Evolutionary conservation across 768 basidiomycete genomes (phyloP).

Genomic region (Albatrellus ellisii): DNA sequence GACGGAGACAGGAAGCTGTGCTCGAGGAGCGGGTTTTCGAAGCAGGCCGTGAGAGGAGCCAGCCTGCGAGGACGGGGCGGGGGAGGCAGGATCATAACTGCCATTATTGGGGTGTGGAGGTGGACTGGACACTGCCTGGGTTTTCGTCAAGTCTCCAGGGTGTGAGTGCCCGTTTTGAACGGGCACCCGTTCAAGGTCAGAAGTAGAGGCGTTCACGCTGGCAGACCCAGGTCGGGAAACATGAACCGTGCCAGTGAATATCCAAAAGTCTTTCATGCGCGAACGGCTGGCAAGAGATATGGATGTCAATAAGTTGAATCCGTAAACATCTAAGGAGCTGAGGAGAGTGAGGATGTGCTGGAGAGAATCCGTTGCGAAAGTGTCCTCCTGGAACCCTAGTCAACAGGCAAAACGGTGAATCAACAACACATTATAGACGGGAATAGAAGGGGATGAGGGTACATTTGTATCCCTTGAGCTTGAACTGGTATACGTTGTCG

Average conservation of each 20-base stretch:
- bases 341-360: conserved; percentile 58
- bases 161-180: too few species aligned
- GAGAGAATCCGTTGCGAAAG: conserved; percentile 61
- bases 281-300: conserved; percentile 62
- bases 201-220: conserved; percentile 21
- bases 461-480: conserved; percentile 75
- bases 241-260: conserved; percentile 47
- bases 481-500: conserved; percentile 65
- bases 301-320: conserved; percentile 56
- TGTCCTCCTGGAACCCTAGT: conserved; percentile 68
- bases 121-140: not conserved
- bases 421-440: conserved; percentile 8
- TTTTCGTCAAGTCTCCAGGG: not conserved
- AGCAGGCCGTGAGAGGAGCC: conserved; percentile 25
- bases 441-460: conserved; percentile 18
- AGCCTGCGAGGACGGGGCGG: conserved; percentile 16
- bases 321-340: conserved; percentile 50
- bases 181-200: conserved; percentile 21
- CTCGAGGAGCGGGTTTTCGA: conserved; percentile 52
- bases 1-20: conserved; percentile 48
- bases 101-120: not conserved
- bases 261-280: conserved; percentile 65
- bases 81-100: not conserved
- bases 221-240: conserved; percentile 21
- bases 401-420: conserved; percentile 8